These are phyloP conservation scores for Helotiales sp. DNA, from an alignment of 2,329 filamentous ascomycete genomes.

Conservation along the genomic window DNA sequence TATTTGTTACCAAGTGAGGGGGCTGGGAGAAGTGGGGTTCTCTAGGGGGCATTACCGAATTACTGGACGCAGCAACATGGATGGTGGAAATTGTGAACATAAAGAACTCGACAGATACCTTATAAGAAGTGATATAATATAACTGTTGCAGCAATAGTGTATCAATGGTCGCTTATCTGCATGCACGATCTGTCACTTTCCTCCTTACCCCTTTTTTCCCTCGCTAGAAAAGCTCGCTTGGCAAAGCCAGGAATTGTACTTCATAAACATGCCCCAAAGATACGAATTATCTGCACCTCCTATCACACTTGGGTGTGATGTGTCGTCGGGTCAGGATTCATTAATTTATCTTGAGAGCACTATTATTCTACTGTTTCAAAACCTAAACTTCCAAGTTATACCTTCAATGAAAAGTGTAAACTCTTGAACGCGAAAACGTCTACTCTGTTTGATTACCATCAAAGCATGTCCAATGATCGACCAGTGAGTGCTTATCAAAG, in stretches of 20 bases:
- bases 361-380: too few relatives aligned
- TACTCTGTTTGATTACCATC: too few relatives aligned
- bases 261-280: background rate
- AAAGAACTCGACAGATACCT: background rate
- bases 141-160: background rate
- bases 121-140: background rate
- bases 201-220: background rate
- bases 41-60: background rate
- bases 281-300: too few relatives aligned
- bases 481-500: too few relatives aligned
- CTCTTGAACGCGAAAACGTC: too few relatives aligned
- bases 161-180: background rate
- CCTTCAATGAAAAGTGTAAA: too few relatives aligned
- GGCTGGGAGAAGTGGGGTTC: constrained; percentile 6
- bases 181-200: background rate
- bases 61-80: background rate
- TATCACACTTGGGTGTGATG: too few relatives aligned
- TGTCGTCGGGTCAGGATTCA: too few relatives aligned
- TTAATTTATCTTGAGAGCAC: too few relatives aligned
- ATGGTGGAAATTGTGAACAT: background rate
- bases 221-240: background rate
- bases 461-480: too few relatives aligned
- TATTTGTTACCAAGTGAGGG: constrained; percentile 5
- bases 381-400: too few relatives aligned
- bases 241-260: background rate